phyloP scores from a whole-genome alignment of 2,329 filamentous ascomycete genomes.

The Fusarium neocosmosporiellum region DNA sequence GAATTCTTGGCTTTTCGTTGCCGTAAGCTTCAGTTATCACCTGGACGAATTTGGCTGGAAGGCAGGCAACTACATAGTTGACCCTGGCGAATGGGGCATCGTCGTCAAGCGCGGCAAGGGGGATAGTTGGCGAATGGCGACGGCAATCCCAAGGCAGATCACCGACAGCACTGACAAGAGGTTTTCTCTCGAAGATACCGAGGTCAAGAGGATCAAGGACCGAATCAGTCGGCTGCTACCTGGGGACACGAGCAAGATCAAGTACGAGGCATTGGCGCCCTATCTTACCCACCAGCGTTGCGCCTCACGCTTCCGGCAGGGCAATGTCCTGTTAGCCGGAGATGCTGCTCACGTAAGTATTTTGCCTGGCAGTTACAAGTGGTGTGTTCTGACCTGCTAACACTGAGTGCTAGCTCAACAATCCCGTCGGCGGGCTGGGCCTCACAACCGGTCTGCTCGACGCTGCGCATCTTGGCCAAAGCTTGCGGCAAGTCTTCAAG shows the following conservation, averaged over 20 bases:
- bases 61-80: not conserved
- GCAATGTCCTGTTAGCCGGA: not conserved
- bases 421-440: not conserved
- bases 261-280: not conserved
- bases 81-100: not conserved
- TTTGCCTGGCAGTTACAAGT: not conserved
- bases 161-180: not conserved
- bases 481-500: not conserved
- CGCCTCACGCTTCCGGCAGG: not conserved
- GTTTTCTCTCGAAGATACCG: not conserved
- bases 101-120: not conserved
- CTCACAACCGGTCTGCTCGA: not conserved
- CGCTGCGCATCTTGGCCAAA: not conserved
- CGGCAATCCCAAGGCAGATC: not conserved
- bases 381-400: not conserved
- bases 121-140: not conserved
- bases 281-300: not conserved
- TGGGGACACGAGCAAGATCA: not conserved
- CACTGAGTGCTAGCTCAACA: not conserved
- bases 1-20: not conserved
- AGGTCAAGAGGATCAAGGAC: not conserved
- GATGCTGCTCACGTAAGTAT: constrained; percentile 2
- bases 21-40: not conserved
- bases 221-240: not conserved
- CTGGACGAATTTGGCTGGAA: not conserved